Evolutionary conservation across 2,329 filamentous ascomycete species (phyloP).

Genomic region (Capronia epimyces): DNA sequence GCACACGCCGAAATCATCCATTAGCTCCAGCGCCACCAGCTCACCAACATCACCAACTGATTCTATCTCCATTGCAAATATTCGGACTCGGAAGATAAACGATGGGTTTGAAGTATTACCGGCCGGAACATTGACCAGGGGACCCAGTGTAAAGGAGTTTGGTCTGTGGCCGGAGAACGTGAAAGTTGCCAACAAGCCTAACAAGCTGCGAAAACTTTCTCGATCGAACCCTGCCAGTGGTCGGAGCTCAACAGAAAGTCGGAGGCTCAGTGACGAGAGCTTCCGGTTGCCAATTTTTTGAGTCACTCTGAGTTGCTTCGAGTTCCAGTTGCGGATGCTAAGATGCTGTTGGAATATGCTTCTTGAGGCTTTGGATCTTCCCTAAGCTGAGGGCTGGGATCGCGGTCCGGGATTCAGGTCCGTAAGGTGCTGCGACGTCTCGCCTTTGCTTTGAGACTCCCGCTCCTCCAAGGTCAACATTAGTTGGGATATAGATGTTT

Average conservation of each 20-base stretch:
- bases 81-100: constrained; percentile 22
- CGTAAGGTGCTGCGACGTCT: not conserved
- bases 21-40: constrained; percentile 12
- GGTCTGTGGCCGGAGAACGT: constrained; percentile 14
- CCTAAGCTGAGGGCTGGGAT: not conserved
- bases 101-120: constrained; percentile 27
- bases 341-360: constrained; percentile 15
- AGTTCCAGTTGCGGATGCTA: not conserved
- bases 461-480: not conserved
- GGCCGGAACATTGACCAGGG: constrained; percentile 22
- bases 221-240: constrained; percentile 18
- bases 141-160: constrained; percentile 19
- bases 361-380: constrained; percentile 15
- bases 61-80: constrained; percentile 21
- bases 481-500: constrained; percentile 12
- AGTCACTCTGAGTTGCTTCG: constrained; percentile 4
- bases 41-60: constrained; percentile 10
- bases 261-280: constrained; percentile 10
- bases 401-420: not conserved
- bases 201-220: constrained; percentile 20
- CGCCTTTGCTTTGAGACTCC: not conserved
- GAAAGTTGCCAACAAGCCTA: constrained; percentile 13
- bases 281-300: constrained; percentile 18
- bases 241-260: constrained; percentile 16
- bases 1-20: constrained; percentile 21